Conservation (phyloP, 2,329 filamentous ascomycete species). For the Phialophora chinensis region DNA sequence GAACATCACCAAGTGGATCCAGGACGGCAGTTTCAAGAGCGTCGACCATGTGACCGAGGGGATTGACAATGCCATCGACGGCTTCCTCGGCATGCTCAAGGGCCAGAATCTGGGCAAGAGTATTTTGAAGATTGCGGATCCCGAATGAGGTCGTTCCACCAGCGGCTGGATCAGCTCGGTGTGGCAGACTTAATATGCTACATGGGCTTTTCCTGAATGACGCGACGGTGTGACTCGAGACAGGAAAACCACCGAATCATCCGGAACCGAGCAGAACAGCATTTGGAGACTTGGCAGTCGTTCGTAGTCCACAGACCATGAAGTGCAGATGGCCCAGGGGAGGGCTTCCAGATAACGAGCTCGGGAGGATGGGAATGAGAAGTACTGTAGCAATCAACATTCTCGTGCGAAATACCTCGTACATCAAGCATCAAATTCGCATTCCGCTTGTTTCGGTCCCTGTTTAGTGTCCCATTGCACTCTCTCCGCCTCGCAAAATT, state of each 20-base stretch:
- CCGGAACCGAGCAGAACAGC: neutral
- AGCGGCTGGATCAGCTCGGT: neutral
- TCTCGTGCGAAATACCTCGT: neutral
- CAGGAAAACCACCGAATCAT: neutral
- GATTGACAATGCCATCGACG: slow-evolving; percentile 72
- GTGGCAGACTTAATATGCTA: neutral
- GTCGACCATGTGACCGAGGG: slow-evolving; percentile 69
- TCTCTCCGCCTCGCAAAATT: no score
- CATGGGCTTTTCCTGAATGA: neutral
- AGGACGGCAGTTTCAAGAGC: slow-evolving; percentile 71
- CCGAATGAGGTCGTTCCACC: slow-evolving; percentile 10
- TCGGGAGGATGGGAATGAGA: neutral
- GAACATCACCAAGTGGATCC: slow-evolving; percentile 72
- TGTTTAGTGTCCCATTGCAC: no score
- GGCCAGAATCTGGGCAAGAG: slow-evolving; percentile 83
- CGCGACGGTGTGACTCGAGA: neutral
- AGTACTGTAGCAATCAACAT: neutral
- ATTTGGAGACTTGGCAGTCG: neutral
- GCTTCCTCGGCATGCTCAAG: slow-evolving; percentile 71
- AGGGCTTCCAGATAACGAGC: neutral
- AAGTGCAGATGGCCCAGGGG: no score
- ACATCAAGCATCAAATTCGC: neutral
- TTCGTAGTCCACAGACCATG: neutral
- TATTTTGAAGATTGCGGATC: slow-evolving; percentile 63
- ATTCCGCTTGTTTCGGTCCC: neutral